Evolutionary conservation across 228 moss, liverwort and hornwort species (phyloP), one percentile per base, ranked within the genome.

Genomic region (Sphagnum magellanicum): DNA sequence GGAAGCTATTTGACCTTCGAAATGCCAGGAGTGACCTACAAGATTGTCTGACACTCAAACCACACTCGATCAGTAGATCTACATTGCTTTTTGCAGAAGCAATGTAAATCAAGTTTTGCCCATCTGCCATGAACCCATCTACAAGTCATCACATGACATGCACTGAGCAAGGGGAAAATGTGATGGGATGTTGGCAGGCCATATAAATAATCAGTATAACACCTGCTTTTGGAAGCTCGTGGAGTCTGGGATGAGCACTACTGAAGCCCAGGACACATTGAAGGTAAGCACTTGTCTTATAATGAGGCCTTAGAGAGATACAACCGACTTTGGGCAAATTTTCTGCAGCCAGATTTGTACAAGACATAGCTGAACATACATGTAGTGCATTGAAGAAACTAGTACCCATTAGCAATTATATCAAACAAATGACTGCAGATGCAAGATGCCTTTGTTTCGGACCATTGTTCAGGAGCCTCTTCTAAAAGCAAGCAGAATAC

Each of bases 191-290:
- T 60, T 74, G 60, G 67, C 66, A 94, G 94, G 91, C 77, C 93
- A 93, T 76, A 80, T 91, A 64, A 97, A 93, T 66, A 97, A 97
- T 71, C 93, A 93, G 67, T 97, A 93, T 69, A 92, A 89, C 61
- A 92, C 93, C 10, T 96, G 96, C 83, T 96, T 88, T 73, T 96
- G 93, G 96, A 91, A 16, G 77, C 74, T 96, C 13, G 88, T 97
- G 12, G 81, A 76, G 49, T 72, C 73, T 61, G 96, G 91, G 68
- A 79, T 78, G 79, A 90, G 73, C 74, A 65, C 81, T 58, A 59
- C 73, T 61, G 87, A 93, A 78, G 83, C 96, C 65, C 93, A 90
- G 68, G 78, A 78, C 48, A 15, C 47, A 53, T 76, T 97, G 49
- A 97, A 88, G 90, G 92, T 92, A 67, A n/a, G 7, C 64, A 10